These are phyloP conservation scores for Aspergillus hancockii DNA, from an alignment of 495 filamentous ascomycete genomes.

Conservation along the genomic window DNA sequence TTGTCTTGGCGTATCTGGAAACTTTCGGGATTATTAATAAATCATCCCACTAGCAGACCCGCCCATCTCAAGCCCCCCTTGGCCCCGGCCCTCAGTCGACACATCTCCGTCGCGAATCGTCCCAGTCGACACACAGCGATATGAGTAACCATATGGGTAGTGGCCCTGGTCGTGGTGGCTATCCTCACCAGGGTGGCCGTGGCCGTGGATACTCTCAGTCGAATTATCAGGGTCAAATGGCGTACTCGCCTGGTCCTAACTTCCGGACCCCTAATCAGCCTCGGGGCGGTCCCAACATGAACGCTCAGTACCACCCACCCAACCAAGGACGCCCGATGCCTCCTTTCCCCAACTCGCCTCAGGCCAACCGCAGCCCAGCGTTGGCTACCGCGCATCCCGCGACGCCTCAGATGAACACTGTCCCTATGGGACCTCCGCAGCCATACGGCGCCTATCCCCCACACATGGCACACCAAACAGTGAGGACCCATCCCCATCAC, in stretches of 20 bases:
- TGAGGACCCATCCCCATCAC: constrained; percentile 57
- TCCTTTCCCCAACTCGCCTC: constrained; percentile 65
- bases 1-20: constrained; percentile 7
- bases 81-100: constrained; percentile 63
- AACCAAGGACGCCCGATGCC: constrained; percentile 56
- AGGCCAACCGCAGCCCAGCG: constrained; percentile 70
- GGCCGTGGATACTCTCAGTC: constrained; percentile 66
- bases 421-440: constrained; percentile 58
- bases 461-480: constrained; percentile 62
- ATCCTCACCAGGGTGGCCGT: constrained; percentile 59
- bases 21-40: constrained; percentile 20
- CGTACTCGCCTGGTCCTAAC: constrained; percentile 62
- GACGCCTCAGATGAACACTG: constrained; percentile 66
- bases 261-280: constrained; percentile 64
- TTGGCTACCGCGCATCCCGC: constrained; percentile 65
- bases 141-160: constrained; percentile 60
- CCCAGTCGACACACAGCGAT: constrained; percentile 77
- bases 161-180: constrained; percentile 56
- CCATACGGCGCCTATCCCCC: constrained; percentile 59
- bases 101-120: constrained; percentile 81
- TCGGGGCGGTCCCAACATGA: constrained; percentile 63
- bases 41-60: constrained; percentile 50
- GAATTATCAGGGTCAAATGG: constrained; percentile 61
- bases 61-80: constrained; percentile 60
- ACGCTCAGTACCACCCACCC: constrained; percentile 60